Base-by-base conservation (phyloP, 208 protist species). In the Porcisia hertigi region DNA sequence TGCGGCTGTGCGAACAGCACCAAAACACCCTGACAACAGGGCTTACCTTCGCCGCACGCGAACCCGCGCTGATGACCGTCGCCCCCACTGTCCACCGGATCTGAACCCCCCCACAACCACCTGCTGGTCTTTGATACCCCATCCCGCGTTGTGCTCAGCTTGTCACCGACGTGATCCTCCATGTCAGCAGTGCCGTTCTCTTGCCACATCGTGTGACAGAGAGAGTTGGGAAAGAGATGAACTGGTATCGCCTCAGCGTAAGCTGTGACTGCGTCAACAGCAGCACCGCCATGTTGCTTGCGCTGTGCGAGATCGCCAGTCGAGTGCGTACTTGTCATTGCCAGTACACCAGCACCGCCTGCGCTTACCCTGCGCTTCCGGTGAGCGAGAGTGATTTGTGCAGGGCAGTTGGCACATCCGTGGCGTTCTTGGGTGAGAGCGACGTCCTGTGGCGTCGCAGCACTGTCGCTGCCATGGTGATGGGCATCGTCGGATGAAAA, bases 181-280 rank as follows among this genome's bases (percentile, higher is more conserved):
- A 20, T 25, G 55, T 58, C 23, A 63, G 18, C 52, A 16, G 11
- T 34, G 6, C 52, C 66, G 14, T 75, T 53, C 14, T 43, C 41
- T 6, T 72, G 18, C 5, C 9, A 60, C 41, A 80, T 72, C 14
- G 75, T 63, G 34, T 75, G 70, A 20, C 76, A 70, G 36, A 80
- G 62, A 1, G 69, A 71, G 59, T 75, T 36, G 7, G 75, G 76
- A 25, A 62, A 9, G 30, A 71, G 23, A 30, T 49, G 30, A 18
- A 18, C 18, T 36, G 60, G 34, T 8, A n/a, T 36, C 60, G 60
- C 36, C 16, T n/a, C 60, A 43, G 60, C 18, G 36, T n/a, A 43
- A 7, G 47, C 18, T 36, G n/a, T 16, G 14, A 4, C 66, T 57
- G 8, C 64, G 30, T 30, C 30, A 30, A 30, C 30, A 30, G 30